A percentile compares a stretch with the other conserved stretches of the same genome.
phyloP scores from a whole-genome alignment of 805 yeast genomes.

The Brettanomyces anomalus region DNA sequence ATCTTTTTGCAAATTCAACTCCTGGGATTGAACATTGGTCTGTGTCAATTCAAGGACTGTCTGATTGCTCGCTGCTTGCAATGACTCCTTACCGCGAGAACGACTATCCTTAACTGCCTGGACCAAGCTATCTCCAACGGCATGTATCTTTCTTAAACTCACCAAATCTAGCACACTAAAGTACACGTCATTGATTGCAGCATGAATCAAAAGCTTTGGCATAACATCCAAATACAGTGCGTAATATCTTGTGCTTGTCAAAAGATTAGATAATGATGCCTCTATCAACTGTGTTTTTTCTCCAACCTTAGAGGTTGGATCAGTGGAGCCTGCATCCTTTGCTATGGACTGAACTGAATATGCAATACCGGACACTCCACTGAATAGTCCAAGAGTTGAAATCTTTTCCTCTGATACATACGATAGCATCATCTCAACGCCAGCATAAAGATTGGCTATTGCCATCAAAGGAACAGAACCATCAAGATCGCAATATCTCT shows the following conservation, averaged over 20 bases:
- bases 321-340: slow-evolving; percentile 26
- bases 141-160: slow-evolving; percentile 39
- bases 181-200: slow-evolving; percentile 67
- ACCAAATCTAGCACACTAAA: slow-evolving; percentile 57
- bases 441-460: slow-evolving; percentile 38
- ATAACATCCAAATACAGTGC: slow-evolving; percentile 53
- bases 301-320: slow-evolving; percentile 11
- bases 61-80: neutral
- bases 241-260: slow-evolving; percentile 70
- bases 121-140: neutral
- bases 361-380: slow-evolving; percentile 41
- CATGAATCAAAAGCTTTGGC: slow-evolving; percentile 64
- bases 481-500: slow-evolving; percentile 7
- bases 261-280: slow-evolving; percentile 62
- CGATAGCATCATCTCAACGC: slow-evolving; percentile 36
- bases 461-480: slow-evolving; percentile 41
- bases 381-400: slow-evolving; percentile 37
- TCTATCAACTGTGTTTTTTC: slow-evolving; percentile 36
- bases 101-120: neutral
- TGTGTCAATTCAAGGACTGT: neutral
- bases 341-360: slow-evolving; percentile 31
- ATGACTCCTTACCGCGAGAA: neutral
- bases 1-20: neutral
- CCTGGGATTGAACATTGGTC: neutral
- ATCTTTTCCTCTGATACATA: slow-evolving; percentile 14